Evolutionary conservation across 1,139 yeast species (phyloP), one percentile per base, ranked within the genome.

Genomic region (Geotrichum europaeum): DNA sequence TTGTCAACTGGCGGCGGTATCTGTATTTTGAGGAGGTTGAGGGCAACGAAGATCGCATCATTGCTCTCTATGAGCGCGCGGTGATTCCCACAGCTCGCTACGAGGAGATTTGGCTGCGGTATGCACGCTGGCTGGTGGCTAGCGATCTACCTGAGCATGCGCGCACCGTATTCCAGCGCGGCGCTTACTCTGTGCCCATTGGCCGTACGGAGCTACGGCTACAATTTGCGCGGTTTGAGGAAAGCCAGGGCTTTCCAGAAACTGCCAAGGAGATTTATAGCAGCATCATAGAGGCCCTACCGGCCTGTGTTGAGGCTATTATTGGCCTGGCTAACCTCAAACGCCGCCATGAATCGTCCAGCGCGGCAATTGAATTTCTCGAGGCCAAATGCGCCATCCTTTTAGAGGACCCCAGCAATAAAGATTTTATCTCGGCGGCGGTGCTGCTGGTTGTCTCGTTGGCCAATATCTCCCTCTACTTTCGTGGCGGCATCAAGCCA

Each of bases 41-140:
- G 51, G 64, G 70, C 7, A 68, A 72, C 49, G 61, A 57, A 7
- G 61, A 59, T 5, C 69, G 78, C 51, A 66, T 82, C 5, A 71
- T 72, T 12, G 75, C 80, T 45, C 69, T 80, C 0, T 89, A 84
- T 68, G 86, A 84, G 65, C 73, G 73, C 4, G 74, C 73, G 0
- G 64, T 86, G 5, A 75, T 83, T 4, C 74, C 82, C 0, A 78
- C 85, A 2, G 84, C 85, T 0, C 70, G 74, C 18, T 82, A 85
- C 64, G 81, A 82, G 1, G 76, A 75, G 50, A 75, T 87, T 55
- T 88, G 95, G 92, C 69, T 85, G 30, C 79, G 84, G 57, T 86
- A 83, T 67, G 74, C 83, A 1, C 79, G 88, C 18, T 76, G 76
- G 76, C 66, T 74, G 57, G 58, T 71, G 7, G 70, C 73, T 2